These are phyloP conservation scores for Ascomycota sp. DNA, from an alignment of 2,329 filamentous ascomycete species.

Conservation along the genomic window DNA sequence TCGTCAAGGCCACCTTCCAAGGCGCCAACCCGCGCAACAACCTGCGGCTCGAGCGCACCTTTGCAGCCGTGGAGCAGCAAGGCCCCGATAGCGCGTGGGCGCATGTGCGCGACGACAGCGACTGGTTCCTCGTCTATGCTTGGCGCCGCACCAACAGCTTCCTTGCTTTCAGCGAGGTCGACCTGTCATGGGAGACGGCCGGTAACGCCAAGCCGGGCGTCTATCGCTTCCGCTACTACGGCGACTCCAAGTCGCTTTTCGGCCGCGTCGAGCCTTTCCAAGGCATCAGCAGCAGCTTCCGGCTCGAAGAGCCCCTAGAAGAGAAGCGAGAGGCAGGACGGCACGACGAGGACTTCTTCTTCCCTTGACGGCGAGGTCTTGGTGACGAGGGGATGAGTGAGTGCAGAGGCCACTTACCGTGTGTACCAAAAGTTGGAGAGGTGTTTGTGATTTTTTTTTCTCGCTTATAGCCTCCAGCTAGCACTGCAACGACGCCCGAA, in stretches of 20 bases:
- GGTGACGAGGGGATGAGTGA: too few species aligned
- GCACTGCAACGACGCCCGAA: too few species aligned
- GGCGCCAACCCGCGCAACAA: slow-evolving; percentile 81
- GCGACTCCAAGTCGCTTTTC: slow-evolving; percentile 44
- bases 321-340: too few species aligned
- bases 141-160: slow-evolving; percentile 54
- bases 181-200: slow-evolving; percentile 58
- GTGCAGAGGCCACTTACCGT: too few species aligned
- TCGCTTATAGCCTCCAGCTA: too few species aligned
- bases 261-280: slow-evolving; percentile 42
- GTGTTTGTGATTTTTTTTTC: too few species aligned
- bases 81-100: slow-evolving; percentile 27
- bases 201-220: slow-evolving; percentile 31
- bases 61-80: slow-evolving; percentile 44
- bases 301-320: too few species aligned
- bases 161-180: slow-evolving; percentile 53
- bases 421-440: too few species aligned
- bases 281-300: slow-evolving; percentile 39
- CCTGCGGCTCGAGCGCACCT: slow-evolving; percentile 54
- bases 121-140: slow-evolving; percentile 62
- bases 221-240: slow-evolving; percentile 63
- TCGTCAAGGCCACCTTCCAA: slow-evolving; percentile 46
- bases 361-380: too few species aligned
- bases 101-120: slow-evolving; percentile 46
- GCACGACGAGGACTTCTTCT: too few species aligned